Conservation (phyloP, 139 green algal genomes). For the Micractinium conductrix region DNA sequence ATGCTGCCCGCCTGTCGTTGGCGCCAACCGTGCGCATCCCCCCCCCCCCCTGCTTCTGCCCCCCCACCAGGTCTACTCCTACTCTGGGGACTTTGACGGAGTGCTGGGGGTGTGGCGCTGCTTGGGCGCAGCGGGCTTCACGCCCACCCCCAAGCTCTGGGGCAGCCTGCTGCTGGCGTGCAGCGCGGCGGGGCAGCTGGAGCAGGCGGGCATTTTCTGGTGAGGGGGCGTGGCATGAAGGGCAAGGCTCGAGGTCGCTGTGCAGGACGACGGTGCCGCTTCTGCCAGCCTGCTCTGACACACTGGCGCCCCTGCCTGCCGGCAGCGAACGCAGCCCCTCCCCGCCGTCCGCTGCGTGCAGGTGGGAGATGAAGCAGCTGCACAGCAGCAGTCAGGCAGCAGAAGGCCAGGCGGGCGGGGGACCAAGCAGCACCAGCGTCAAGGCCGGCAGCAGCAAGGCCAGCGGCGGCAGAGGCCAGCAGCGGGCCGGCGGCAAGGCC, state of each 20-base stretch:
- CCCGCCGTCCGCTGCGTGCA: no score
- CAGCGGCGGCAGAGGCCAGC: background rate
- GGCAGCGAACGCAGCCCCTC: no score
- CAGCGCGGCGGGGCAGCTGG: conserved; percentile 58
- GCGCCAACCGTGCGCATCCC: background rate
- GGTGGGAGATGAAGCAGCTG: conserved; percentile 38
- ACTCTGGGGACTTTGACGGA: conserved; percentile 40
- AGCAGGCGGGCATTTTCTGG: conserved; percentile 40
- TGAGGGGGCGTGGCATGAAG: no score
- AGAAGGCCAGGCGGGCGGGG: no score
- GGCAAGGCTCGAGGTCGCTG: no score
- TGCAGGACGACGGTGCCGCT: no score
- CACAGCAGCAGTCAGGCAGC: no score
- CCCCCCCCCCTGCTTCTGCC: background rate
- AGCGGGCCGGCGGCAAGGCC: background rate
- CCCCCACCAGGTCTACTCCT: conserved; percentile 25
- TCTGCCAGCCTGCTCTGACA: no score
- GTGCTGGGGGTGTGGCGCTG: conserved; percentile 33
- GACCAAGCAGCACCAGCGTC: background rate
- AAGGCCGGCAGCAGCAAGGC: background rate
- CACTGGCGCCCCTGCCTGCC: no score
- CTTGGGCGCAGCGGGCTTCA: conserved; percentile 48
- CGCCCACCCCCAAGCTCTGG: conserved; percentile 43
- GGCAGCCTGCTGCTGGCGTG: conserved; percentile 64
- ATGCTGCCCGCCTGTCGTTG: no score